Evolutionary conservation across 176 grass and related monocot species (phyloP).

Genomic region (Luzula sylvatica): DNA sequence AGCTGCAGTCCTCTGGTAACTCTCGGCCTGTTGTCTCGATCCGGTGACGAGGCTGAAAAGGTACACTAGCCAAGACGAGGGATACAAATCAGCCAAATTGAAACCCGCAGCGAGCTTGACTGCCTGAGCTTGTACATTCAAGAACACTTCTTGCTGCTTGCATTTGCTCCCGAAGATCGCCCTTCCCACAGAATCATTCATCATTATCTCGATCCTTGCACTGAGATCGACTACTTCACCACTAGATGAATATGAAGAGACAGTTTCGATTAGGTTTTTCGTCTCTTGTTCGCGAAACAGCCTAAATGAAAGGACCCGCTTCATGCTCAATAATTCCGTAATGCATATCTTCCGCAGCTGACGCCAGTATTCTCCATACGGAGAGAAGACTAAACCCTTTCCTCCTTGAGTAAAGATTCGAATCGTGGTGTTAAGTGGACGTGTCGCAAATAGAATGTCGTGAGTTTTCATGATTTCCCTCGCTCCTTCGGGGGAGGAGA

Average conservation of each 20-base stretch:
- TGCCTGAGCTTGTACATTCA: not conserved
- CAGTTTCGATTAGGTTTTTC: no score
- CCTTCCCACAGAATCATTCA: not conserved
- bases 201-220: not conserved
- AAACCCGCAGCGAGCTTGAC: not conserved
- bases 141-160: constrained; percentile 16
- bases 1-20: not conserved
- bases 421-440: not conserved
- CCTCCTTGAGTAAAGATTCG: not conserved
- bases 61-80: not conserved
- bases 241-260: not conserved
- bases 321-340: constrained; percentile 21
- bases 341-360: no score
- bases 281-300: constrained; percentile 23
- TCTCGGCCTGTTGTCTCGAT: constrained; percentile 13
- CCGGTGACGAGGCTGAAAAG: not conserved
- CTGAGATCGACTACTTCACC: constrained; percentile 15
- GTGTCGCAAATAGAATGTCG: constrained; percentile 16
- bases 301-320: constrained; percentile 20
- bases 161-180: constrained; percentile 16
- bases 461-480: constrained; percentile 20
- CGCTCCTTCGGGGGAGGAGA: no score
- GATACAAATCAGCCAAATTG: constrained; percentile 2
- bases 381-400: no score
- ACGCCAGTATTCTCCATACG: no score